phyloP scores from a whole-genome alignment of 2,329 filamentous ascomycete species.

The Talaromyces piceae region DNA sequence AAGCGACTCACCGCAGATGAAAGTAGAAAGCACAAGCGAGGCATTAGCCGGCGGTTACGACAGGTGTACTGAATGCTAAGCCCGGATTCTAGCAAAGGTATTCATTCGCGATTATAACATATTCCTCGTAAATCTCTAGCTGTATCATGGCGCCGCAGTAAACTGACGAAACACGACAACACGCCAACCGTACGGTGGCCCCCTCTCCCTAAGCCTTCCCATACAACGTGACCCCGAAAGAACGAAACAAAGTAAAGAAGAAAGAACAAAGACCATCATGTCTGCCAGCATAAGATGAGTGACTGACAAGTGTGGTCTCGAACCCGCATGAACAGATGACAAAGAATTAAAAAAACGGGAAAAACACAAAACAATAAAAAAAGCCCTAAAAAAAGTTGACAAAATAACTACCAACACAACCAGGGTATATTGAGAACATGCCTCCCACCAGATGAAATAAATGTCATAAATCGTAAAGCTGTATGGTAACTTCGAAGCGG shows the following conservation, averaged over 20 bases:
- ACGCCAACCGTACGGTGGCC: too few relatives aligned
- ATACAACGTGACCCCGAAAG: too few relatives aligned
- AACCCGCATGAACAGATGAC: too few relatives aligned
- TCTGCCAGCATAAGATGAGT: too few relatives aligned
- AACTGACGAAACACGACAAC: background rate
- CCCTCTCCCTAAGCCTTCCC: too few relatives aligned
- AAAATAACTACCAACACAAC: background rate
- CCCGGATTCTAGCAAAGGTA: background rate
- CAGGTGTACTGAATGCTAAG: too few relatives aligned
- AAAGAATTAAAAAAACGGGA: background rate
- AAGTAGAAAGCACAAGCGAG: background rate
- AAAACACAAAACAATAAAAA: background rate
- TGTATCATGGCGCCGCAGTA: background rate
- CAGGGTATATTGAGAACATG: background rate
- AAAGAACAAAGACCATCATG: too few relatives aligned
- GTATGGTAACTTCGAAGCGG: background rate
- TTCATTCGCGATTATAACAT: background rate
- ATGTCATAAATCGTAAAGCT: constrained; percentile 2
- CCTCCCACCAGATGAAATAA: background rate
- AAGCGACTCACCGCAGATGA: background rate
- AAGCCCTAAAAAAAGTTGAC: background rate
- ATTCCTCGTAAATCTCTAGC: background rate
- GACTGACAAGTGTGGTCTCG: too few relatives aligned
- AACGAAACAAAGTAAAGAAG: too few relatives aligned
- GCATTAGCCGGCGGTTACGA: background rate